Evolutionary conservation across 305 asterid genomes (phyloP), one percentile per base, ranked within the genome.

Genomic region (Ruellia speciosa): DNA sequence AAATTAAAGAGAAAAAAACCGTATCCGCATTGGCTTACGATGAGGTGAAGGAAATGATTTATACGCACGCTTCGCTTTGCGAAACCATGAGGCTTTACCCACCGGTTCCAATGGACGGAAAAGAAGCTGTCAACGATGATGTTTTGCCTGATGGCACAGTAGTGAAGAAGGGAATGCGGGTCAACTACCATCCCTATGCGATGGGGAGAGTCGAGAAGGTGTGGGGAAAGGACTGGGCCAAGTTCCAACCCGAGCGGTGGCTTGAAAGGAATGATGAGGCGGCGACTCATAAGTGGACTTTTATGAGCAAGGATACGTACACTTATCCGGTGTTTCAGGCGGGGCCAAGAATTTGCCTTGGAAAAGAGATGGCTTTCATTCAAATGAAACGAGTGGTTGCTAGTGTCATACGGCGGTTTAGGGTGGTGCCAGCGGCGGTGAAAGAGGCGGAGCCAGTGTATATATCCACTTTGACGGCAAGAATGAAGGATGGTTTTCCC

Each of bases 381-480:
- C 85, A 79, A 24, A 79, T 79, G 85, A 79, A 79, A 75, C 53
- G 70, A 47, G 70, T 79, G 46, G 80, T 74, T 0, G 69, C 75
- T 24, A 70, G 73, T n/a, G 72, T 79, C 15, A 14, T 77, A 61
- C 59, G 58, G 63, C 28, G 68, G 53, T 79, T 76, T 53, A 74
- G 53, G 70, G 71, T 77, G 46, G 70, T 66, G 20, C 75, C 78
- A 8, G 75, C 15, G 49, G 79, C 51, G 48, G 59, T n/a, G n/a
- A n/a, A 71, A 50, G 79, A 73, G 11, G 51, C 0, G 7, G 73
- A 71, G 52, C 86, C 79, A 14, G 64, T 52, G 15, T 62, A 55
- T 39, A 4, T 62, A 8, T 33, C 77, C 5, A 50, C 35, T 28
- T 43, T 76, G 41, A 74, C 82, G 0, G 54, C 75, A 1, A 74